These are phyloP conservation scores for Pleurostoma richardsiae DNA, from an alignment of 2,329 filamentous ascomycete species.

Conservation along the genomic window DNA sequence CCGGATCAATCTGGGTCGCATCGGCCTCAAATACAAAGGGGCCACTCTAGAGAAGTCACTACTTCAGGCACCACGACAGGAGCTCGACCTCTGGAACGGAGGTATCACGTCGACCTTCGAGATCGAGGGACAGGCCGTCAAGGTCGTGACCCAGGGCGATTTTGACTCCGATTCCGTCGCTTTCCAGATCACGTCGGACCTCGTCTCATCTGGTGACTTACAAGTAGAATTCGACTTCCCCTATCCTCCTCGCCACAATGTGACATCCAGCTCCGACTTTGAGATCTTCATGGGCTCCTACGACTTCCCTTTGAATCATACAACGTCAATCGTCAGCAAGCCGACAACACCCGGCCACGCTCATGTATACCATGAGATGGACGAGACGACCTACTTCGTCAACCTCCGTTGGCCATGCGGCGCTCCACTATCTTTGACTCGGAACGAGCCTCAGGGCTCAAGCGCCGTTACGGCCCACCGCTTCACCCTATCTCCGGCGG, in stretches of 20 bases:
- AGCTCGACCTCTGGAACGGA: constrained; percentile 30
- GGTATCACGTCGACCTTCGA: constrained; percentile 30
- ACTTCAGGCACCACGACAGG: constrained; percentile 24
- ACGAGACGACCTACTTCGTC: constrained; percentile 31
- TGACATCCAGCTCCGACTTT: constrained; percentile 31
- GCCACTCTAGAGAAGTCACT: constrained; percentile 18
- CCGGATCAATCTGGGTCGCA: constrained; percentile 34
- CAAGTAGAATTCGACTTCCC: constrained; percentile 36
- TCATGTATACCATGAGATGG: constrained; percentile 29
- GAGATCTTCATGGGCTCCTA: constrained; percentile 35
- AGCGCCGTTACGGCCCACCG: constrained; percentile 20
- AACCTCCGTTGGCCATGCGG: constrained; percentile 26
- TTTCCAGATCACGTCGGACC: constrained; percentile 27
- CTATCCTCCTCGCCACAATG: constrained; percentile 29
- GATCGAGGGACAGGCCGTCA: constrained; percentile 21
- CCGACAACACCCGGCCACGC: constrained; percentile 11
- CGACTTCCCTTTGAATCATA: constrained; percentile 31
- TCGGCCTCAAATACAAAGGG: constrained; percentile 29
- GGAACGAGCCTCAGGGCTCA: constrained; percentile 17
- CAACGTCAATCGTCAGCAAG: constrained; percentile 17
- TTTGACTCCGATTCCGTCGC: constrained; percentile 30
- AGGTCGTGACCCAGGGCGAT: constrained; percentile 29
- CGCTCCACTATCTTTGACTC: constrained; percentile 12
- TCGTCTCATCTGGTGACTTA: constrained; percentile 24
- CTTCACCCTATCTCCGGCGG: constrained; percentile 16